A percentile compares a stretch with the other conserved stretches of the same genome.
Conservation (phyloP, 257 asterid species). For the Cordia subcordata region DNA sequence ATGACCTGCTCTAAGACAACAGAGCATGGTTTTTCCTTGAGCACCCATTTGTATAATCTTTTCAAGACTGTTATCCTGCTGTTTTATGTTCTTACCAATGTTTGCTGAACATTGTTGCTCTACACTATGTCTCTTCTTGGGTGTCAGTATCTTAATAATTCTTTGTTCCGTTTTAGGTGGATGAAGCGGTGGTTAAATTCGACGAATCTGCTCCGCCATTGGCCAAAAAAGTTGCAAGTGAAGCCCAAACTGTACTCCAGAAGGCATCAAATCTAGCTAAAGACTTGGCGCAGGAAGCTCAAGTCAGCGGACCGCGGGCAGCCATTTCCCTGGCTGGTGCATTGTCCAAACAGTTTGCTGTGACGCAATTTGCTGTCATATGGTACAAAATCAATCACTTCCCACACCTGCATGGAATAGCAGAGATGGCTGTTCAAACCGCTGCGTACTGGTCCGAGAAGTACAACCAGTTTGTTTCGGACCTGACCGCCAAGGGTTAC, state of each 20-base stretch:
- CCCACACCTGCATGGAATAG: conserved; percentile 42
- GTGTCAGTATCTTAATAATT: neutral
- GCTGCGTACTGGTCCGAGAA: conserved; percentile 49
- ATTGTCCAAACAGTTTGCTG: conserved; percentile 37
- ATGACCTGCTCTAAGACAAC: no score
- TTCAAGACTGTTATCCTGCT: no score
- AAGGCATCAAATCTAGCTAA: conserved; percentile 32
- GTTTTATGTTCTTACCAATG: no score
- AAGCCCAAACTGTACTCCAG: conserved; percentile 22
- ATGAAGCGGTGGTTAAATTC: conserved; percentile 34
- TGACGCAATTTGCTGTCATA: conserved; percentile 30
- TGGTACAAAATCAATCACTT: conserved; percentile 40
- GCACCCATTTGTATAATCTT: no score
- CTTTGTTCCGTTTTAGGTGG: conserved; percentile 20
- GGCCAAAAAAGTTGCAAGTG: conserved; percentile 37
- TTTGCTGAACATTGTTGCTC: no score
- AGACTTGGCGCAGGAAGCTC: conserved; percentile 45
- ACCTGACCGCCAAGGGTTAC: conserved; percentile 47
- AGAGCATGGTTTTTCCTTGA: no score
- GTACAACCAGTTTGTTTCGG: conserved; percentile 45
- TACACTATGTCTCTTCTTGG: no score
- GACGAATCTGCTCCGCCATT: conserved; percentile 53
- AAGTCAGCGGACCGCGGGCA: conserved; percentile 50
- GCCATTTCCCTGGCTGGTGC: conserved; percentile 43
- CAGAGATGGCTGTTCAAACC: conserved; percentile 36